Evolutionary conservation across 2,329 filamentous ascomycete genomes (phyloP), one percentile per base, ranked within the genome.

Genomic region (Sporothrix mexicana): DNA sequence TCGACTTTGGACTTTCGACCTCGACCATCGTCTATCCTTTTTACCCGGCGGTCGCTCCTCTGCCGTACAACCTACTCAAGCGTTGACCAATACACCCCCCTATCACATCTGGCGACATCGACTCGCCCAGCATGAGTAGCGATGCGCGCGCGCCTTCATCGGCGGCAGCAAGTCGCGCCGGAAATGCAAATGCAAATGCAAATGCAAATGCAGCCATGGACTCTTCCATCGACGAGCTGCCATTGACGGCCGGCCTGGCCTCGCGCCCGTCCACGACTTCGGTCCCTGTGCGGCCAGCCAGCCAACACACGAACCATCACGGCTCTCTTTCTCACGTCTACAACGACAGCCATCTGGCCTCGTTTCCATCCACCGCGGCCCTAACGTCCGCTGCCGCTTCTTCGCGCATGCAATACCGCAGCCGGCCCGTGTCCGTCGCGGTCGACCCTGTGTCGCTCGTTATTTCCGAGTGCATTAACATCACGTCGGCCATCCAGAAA

Each of bases 401-500:
- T 7, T 79, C 85, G 81, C 75, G 87, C 75, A 88, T 88, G 83
- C 85, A 88, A 77, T 90, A 89, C 77, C 84, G 88, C 78, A 89
- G 85, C 78, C 86, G 87, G 20, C 88, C 88, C 7, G 86, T 95
- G 45, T 89, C 93, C 47, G 93, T 97, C 75, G 93, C 95, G 59
- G 92, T 97, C 77, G 93, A 97, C 79, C 94, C 95, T 1, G 91
- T 97, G 73, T 95, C 94, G 67, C 86, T 99, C 78, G 94, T 99
- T 76, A 97, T 97, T 75, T 97, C 95, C 82, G 96, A 99, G 90
- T 99, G 96, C 82, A 98, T 98, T 80, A 95, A 95, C 62, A 95
- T 99, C 83, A 98, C 96, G 15, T 98, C 95, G 75, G 94, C 95
- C 74, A 98, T 99, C 88, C 95, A 97, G 79, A 99, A 99, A 84